phyloP scores from a whole-genome alignment of 148 eudicot genomes.

The Mesembryanthemum crystallinum region DNA sequence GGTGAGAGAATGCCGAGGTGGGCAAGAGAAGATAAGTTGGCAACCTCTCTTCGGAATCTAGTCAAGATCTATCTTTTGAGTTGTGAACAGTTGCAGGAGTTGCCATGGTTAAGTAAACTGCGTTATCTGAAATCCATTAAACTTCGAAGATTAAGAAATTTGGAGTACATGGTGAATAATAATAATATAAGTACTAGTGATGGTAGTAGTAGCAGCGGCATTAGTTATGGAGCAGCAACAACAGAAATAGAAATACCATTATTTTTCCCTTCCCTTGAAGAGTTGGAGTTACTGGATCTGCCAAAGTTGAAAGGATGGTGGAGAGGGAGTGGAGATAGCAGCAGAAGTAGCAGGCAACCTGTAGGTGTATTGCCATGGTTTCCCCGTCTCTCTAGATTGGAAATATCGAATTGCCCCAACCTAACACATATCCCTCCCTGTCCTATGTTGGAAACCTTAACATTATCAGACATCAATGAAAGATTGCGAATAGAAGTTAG shows the following conservation, averaged over 20 bases:
- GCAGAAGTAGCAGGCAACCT: neutral
- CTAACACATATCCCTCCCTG: slow-evolving; percentile 17
- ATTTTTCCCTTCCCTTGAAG: slow-evolving; percentile 22
- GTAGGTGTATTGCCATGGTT: neutral
- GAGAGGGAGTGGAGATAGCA: neutral
- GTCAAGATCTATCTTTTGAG: neutral
- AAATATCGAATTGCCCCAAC: neutral
- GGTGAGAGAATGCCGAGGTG: too few species aligned
- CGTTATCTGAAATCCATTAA: neutral
- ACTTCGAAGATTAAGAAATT: neutral
- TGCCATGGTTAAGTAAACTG: slow-evolving; percentile 15
- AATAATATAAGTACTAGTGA: too few species aligned
- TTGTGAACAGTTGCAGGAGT: neutral
- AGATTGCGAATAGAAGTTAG: too few species aligned
- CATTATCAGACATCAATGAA: neutral
- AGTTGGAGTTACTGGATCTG: neutral
- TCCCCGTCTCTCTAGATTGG: too few species aligned
- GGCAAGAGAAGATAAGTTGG: neutral
- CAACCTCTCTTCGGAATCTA: slow-evolving; percentile 13
- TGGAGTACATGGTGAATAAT: slow-evolving; percentile 21
- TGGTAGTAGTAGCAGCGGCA: neutral
- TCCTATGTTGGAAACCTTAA: slow-evolving; percentile 3
- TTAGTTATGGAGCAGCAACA: neutral
- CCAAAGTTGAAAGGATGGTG: slow-evolving; percentile 25
- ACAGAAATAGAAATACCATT: too few species aligned